These are phyloP conservation scores for Zizania palustris DNA, from an alignment of 202 grass and related monocot species.

Conservation along the genomic window DNA sequence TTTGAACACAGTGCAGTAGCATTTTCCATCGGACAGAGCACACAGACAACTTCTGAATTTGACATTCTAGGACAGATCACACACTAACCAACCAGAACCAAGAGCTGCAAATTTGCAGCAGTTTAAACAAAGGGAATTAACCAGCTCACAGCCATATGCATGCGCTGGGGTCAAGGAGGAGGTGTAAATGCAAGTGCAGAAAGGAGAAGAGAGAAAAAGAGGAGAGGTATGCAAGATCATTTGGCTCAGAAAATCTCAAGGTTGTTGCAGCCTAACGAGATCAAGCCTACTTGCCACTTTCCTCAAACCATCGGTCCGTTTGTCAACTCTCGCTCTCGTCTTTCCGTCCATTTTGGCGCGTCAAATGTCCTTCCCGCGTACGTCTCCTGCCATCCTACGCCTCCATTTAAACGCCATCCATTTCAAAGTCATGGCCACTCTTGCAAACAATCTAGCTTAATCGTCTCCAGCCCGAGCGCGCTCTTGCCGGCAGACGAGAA, in stretches of 20 bases:
- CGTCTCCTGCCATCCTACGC: slow-evolving; percentile 22
- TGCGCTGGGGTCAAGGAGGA: slow-evolving; percentile 17
- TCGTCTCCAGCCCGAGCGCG: background rate
- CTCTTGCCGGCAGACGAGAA: background rate
- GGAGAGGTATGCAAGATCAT: slow-evolving; percentile 12
- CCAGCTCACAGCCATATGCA: too few species aligned
- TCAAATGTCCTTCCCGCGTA: slow-evolving; percentile 46
- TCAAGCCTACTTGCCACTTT: slow-evolving; percentile 46
- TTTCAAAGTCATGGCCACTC: background rate
- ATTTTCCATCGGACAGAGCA: background rate
- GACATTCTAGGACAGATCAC: background rate
- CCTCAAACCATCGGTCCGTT: background rate
- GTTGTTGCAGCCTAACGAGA: slow-evolving; percentile 56
- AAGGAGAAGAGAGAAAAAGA: slow-evolving; percentile 14
- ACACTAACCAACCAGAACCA: background rate
- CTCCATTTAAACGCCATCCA: slow-evolving; percentile 29
- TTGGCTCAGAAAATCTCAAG: slow-evolving; percentile 42
- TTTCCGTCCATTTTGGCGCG: background rate
- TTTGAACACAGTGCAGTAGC: background rate
- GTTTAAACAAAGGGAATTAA: background rate
- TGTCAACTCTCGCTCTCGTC: slow-evolving; percentile 26
- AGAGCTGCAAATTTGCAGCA: background rate
- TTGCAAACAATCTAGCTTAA: background rate
- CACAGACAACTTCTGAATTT: background rate
- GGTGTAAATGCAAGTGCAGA: slow-evolving; percentile 23